These are phyloP conservation scores for Pseudogymnoascus sp. DNA, from an alignment of 2,329 filamentous ascomycete species.

Conservation along the genomic window DNA sequence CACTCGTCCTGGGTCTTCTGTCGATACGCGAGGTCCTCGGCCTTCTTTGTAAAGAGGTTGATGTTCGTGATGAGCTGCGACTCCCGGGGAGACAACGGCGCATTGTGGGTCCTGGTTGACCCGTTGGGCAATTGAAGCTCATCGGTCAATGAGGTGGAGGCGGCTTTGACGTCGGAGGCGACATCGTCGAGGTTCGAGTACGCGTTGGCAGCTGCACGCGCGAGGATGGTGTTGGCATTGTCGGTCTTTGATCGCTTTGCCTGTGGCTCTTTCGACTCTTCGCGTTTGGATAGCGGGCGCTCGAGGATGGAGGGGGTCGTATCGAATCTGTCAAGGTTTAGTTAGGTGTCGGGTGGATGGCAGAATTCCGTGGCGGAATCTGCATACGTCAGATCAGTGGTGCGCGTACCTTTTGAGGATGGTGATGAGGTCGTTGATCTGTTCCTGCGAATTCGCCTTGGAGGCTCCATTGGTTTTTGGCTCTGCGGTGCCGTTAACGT, in stretches of 20 bases:
- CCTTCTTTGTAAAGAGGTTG: constrained; percentile 48
- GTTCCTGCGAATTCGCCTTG: constrained; percentile 27
- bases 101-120: constrained; percentile 19
- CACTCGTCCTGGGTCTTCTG: constrained; percentile 46
- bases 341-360: not conserved
- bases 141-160: constrained; percentile 39
- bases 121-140: constrained; percentile 36
- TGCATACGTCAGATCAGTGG: not conserved
- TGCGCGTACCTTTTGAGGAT: constrained; percentile 36
- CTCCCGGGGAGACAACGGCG: constrained; percentile 16
- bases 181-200: constrained; percentile 59
- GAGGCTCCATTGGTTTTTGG: constrained; percentile 16
- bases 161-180: constrained; percentile 46
- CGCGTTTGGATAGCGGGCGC: constrained; percentile 39
- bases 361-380: constrained; percentile 15
- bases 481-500: constrained; percentile 20
- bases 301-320: constrained; percentile 46
- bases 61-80: constrained; percentile 22
- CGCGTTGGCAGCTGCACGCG: constrained; percentile 30
- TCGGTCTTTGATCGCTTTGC: constrained; percentile 52
- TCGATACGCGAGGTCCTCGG: constrained; percentile 53
- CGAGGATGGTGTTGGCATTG: constrained; percentile 35
- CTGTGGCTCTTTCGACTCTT: constrained; percentile 42
- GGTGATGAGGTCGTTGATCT: constrained; percentile 35
- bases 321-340: constrained; percentile 40